phyloP scores from a whole-genome alignment of 1,139 yeast species.

The Hyphopichia fennica region DNA sequence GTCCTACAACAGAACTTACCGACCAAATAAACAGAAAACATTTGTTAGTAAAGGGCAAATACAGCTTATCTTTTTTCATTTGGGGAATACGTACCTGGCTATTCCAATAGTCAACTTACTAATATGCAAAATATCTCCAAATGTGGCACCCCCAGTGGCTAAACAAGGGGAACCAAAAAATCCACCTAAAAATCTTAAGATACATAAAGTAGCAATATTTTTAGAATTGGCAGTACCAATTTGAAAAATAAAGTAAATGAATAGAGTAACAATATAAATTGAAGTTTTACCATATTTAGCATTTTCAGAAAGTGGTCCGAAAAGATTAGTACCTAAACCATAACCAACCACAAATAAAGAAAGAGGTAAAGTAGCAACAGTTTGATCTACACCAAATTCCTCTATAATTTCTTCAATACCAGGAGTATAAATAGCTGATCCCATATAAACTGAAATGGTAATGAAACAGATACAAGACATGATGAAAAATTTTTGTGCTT shows the following conservation, averaged over 20 bases:
- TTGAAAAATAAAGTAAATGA: conserved; percentile 32
- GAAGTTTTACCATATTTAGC: conserved; percentile 53
- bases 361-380: conserved; percentile 45
- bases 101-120: conserved; percentile 29
- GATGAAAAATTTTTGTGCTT: conserved; percentile 24
- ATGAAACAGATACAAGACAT: conserved; percentile 17
- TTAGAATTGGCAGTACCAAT: conserved; percentile 32
- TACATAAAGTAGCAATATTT: conserved; percentile 30
- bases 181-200: conserved; percentile 34
- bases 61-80: too few relatives aligned
- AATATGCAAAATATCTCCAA: conserved; percentile 25
- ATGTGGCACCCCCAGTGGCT: conserved; percentile 40
- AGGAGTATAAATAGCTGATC: conserved; percentile 30
- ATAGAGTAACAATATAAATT: conserved; percentile 28
- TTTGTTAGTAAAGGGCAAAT: too few relatives aligned
- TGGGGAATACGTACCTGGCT: too few relatives aligned
- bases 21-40: too few relatives aligned
- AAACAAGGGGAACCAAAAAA: conserved; percentile 37
- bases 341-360: conserved; percentile 49
- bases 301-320: conserved; percentile 55
- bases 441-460: conserved; percentile 26
- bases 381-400: conserved; percentile 44
- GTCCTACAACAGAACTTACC: conserved; percentile 32
- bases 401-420: conserved; percentile 34
- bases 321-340: conserved; percentile 55